These are phyloP conservation scores for Micromonas pusilla DNA, from an alignment of 139 green algal species.

Conservation along the genomic window DNA sequence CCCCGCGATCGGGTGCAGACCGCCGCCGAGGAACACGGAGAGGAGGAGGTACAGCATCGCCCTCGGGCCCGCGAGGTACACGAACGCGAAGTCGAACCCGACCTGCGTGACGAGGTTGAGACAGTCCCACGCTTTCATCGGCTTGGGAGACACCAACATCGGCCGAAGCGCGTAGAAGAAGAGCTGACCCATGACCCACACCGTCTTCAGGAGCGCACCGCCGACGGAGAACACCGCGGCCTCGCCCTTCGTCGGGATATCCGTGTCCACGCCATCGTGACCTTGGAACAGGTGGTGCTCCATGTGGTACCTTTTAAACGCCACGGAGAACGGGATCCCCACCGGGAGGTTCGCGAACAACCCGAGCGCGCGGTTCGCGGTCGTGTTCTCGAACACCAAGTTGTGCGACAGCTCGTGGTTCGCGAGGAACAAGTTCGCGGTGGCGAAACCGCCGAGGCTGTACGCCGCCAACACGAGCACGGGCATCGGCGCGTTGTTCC, in stretches of 20 bases:
- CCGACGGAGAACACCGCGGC: conserved; percentile 16
- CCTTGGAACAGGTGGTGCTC: conserved; percentile 62
- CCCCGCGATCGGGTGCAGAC: conserved; percentile 61
- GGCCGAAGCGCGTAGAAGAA: conserved; percentile 56
- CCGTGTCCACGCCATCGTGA: conserved; percentile 56
- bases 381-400: conserved; percentile 46
- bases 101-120: conserved; percentile 47
- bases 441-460: conserved; percentile 47
- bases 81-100: conserved; percentile 40
- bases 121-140: conserved; percentile 37
- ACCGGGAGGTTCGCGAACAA: conserved; percentile 54
- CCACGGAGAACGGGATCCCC: conserved; percentile 51
- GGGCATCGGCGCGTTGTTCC: conserved; percentile 41
- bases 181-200: conserved; percentile 45
- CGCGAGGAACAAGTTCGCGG: conserved; percentile 61
- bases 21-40: conserved; percentile 47
- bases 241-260: conserved; percentile 52
- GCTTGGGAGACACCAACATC: conserved; percentile 54
- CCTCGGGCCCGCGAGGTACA: conserved; percentile 28
- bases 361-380: conserved; percentile 49
- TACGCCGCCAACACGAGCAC: conserved; percentile 44
- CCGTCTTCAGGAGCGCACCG: conserved; percentile 28
- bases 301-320: conserved; percentile 68
- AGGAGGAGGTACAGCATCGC: conserved; percentile 20
- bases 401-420: conserved; percentile 67